Evolutionary conservation across 371 early-diverging fungal genomes (phyloP).

Genomic region (Apophysomyces variabilis): DNA sequence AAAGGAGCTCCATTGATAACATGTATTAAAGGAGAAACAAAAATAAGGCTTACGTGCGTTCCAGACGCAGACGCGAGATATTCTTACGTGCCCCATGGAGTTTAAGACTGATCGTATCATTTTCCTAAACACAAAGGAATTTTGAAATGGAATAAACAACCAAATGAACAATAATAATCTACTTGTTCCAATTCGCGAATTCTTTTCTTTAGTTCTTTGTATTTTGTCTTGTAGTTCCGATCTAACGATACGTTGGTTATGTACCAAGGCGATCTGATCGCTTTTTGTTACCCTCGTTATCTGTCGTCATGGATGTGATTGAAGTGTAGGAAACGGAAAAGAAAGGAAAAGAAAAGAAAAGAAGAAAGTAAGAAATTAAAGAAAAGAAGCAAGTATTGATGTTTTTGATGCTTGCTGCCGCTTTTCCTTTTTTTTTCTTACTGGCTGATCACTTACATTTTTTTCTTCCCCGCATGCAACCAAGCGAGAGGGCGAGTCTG

Average conservation of each 20-base stretch:
- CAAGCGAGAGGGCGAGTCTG: neutral
- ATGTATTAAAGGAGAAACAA: neutral
- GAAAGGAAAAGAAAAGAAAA: neutral
- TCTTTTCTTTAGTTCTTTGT: neutral
- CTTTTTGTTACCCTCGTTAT: neutral
- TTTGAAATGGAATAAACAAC: neutral
- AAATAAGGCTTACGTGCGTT: neutral
- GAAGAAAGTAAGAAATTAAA: neutral
- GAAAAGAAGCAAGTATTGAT: neutral
- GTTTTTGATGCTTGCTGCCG: neutral
- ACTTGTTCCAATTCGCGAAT: slow-evolving; percentile 1
- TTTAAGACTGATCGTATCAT: neutral
- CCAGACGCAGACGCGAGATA: neutral
- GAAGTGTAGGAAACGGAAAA: neutral
- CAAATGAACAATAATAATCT: neutral
- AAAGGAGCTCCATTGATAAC: neutral
- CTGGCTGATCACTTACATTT: slow-evolving; percentile 12
- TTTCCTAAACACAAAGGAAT: neutral
- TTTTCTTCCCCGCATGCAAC: slow-evolving; percentile 3
- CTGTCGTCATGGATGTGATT: neutral
- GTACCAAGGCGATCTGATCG: neutral
- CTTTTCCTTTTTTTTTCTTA: neutral
- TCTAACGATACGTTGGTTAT: neutral
- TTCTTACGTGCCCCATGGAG: neutral
- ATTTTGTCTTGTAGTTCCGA: neutral